phyloP scores from a whole-genome alignment of 2,329 filamentous ascomycete genomes.

The Colletotrichum noveboracense region DNA sequence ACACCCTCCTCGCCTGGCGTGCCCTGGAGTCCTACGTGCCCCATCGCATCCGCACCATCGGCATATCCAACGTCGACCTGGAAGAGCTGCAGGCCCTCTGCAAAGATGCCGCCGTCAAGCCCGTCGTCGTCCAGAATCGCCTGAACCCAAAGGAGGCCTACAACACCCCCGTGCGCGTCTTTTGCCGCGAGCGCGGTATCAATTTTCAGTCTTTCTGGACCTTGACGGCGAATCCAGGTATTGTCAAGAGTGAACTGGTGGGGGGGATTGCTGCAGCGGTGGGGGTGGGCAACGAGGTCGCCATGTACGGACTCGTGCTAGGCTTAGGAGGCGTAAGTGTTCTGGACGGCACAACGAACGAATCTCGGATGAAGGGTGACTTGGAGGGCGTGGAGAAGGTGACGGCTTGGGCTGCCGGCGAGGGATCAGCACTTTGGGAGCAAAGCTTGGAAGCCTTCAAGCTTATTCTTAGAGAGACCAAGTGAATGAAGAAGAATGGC shows the following conservation, averaged over 20 bases:
- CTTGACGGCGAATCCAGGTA: slow-evolving; percentile 48
- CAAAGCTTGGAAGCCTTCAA: slow-evolving; percentile 54
- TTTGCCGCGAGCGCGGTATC: slow-evolving; percentile 46
- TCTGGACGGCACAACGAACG: slow-evolving; percentile 51
- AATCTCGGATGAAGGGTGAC: slow-evolving; percentile 55
- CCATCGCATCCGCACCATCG: slow-evolving; percentile 66
- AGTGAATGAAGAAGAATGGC: slow-evolving; percentile 1
- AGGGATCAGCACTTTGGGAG: slow-evolving; percentile 54
- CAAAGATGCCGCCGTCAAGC: slow-evolving; percentile 43
- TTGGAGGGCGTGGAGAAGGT: slow-evolving; percentile 47
- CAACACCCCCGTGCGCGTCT: slow-evolving; percentile 63
- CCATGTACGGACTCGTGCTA: slow-evolving; percentile 54
- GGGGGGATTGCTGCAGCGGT: slow-evolving; percentile 48
- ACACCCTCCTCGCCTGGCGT: slow-evolving; percentile 69
- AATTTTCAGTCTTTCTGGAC: slow-evolving; percentile 63
- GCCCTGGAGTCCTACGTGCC: slow-evolving; percentile 72
- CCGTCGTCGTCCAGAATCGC: slow-evolving; percentile 75
- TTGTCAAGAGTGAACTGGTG: slow-evolving; percentile 51
- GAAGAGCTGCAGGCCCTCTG: slow-evolving; percentile 59
- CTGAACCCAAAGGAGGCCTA: slow-evolving; percentile 67
- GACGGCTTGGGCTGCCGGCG: slow-evolving; percentile 45
- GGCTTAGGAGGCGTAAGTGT: slow-evolving; percentile 47
- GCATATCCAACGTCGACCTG: slow-evolving; percentile 77
- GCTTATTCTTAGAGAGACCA: slow-evolving; percentile 1
- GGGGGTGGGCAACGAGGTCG: slow-evolving; percentile 41